Evolutionary conservation across 2,329 filamentous ascomycete species (phyloP), one percentile per base, ranked within the genome.

Genomic region (Paracamarosporium sp.): DNA sequence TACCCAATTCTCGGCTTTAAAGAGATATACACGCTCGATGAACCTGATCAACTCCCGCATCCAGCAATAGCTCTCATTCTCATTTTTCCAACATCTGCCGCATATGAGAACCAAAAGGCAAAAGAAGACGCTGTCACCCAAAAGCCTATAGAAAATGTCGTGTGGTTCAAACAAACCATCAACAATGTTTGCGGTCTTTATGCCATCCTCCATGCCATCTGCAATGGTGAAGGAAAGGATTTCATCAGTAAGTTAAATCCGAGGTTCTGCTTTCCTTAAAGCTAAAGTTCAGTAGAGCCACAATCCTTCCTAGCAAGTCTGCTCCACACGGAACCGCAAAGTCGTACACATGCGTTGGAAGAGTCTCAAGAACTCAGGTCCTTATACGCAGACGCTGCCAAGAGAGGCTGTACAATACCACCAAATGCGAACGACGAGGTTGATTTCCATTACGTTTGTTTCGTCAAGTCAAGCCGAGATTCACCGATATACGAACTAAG

Each of bases 171-270:
- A 67, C 94, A 98, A 80, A 98, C 93, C 0, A 97, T 98, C 68
- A 86, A 90, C 59, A 96, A 98, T 74, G 92, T 94, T 0, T 98
- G 94, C 76, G 94, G 94, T 0, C 80, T 97, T 44, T 97, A 97
- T 81, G 95, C 91, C 0, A 79, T 98, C 27, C 76, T 98, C 44
- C 95, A 98, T 74, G 90, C 89, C 17, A 86, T 92, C 0, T 84
- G 84, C 44, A 98, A 98, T 76, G 93, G 93, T 0, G 83, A 84
- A 1, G 89, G 91, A 0, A 80, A 85, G 55, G 6, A 35, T 12
- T 48, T 24, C 9, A 25, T 48, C 7, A 11, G 41, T 45, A 45
- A 28, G 41, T 15, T 38, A 38, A 7, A 38, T n/a, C n/a, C n/a
- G 5, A 45, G 12, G 41, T 28, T 6, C 35, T 8, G 17, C 13